Base-by-base conservation (phyloP, 2,329 filamentous ascomycete species). In the Davidsoniella eucalypti region DNA sequence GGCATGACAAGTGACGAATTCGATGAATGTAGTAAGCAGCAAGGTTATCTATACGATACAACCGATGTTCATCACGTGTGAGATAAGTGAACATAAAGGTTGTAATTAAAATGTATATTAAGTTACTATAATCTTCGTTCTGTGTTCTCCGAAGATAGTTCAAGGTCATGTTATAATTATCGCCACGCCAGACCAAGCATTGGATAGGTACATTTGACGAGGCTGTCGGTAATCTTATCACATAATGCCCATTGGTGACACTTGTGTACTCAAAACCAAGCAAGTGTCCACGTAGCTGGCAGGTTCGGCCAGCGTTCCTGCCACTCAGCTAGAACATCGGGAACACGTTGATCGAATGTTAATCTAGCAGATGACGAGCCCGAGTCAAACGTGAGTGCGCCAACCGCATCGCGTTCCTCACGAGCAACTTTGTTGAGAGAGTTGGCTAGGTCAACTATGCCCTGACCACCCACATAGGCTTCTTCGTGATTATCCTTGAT, bases 401-500 rank as follows among this genome's bases (percentile, higher is more conserved):
- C 84, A 25, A 78, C 70, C 8, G 71, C 66, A 38, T 81, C 76
- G 52, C 87, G 72, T 65, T 95, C 90, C 61, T 88, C 80, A 25
- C 66, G 71, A 0, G 92, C 92, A 0, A 79, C 84, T 16, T 77
- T 75, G 61, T 96, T 96, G 53, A 98, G 68, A 29, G 78, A 79
- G 60, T 90, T 78, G 1, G 92, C 92, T 36, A 98, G 72, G 60
- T 98, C 92, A 37, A 96, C 72, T 53, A 98, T 98, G 42, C 86
- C 92, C 57, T 82, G 79, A 1, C 92, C 92, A 8, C 92, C 92
- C 2, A 95, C 76, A 18, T 90, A 72, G 0, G 92, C 92, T 65
- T 98, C 92, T 63, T 98, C 90, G 61, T 96, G 92, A 61, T 96
- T 98, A 66, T 98, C 92, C 64, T 84, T 90, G 61, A 98, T 98